These are phyloP conservation scores for Rhizophagus clarus DNA, from an alignment of 192 early-diverging fungal genomes.

Conservation along the genomic window DNA sequence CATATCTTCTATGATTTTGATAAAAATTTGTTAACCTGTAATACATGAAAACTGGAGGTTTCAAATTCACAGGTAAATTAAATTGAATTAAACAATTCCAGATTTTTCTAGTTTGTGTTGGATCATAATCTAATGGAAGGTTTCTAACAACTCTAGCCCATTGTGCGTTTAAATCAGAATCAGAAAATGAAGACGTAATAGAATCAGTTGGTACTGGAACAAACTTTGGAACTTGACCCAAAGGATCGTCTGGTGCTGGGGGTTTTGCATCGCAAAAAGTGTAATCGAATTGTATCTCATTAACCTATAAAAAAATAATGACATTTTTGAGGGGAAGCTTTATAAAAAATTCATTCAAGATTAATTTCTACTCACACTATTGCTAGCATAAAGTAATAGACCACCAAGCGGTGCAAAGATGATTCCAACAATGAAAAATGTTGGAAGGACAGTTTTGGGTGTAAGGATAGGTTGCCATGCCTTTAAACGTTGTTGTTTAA, in stretches of 20 bases:
- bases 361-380: slow-evolving; percentile 56
- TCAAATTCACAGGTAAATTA: slow-evolving; percentile 67
- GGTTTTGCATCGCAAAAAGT: slow-evolving; percentile 69
- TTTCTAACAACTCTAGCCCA: neutral
- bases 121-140: neutral
- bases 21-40: slow-evolving; percentile 98
- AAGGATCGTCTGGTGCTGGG: neutral
- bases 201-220: slow-evolving; percentile 6
- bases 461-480: slow-evolving; percentile 99
- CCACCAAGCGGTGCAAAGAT: slow-evolving; percentile 96
- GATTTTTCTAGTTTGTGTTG: neutral
- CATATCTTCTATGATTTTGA: slow-evolving; percentile 97
- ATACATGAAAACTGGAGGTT: slow-evolving; percentile 87
- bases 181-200: slow-evolving; percentile 33
- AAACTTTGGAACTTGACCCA: neutral
- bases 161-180: slow-evolving; percentile 1
- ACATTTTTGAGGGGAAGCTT: neutral
- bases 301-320: slow-evolving; percentile 53
- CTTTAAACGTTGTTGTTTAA: slow-evolving; percentile 99
- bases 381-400: slow-evolving; percentile 83
- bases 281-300: slow-evolving; percentile 93
- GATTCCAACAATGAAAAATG: slow-evolving; percentile 91
- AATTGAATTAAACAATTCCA: slow-evolving; percentile 73
- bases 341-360: neutral
- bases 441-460: slow-evolving; percentile 96